Percentiles rank a stretch among this genome's conserved stretches.
Evolutionary conservation across 2,329 filamentous ascomycete species (phyloP).

Genomic region (Calycina herbarum): DNA sequence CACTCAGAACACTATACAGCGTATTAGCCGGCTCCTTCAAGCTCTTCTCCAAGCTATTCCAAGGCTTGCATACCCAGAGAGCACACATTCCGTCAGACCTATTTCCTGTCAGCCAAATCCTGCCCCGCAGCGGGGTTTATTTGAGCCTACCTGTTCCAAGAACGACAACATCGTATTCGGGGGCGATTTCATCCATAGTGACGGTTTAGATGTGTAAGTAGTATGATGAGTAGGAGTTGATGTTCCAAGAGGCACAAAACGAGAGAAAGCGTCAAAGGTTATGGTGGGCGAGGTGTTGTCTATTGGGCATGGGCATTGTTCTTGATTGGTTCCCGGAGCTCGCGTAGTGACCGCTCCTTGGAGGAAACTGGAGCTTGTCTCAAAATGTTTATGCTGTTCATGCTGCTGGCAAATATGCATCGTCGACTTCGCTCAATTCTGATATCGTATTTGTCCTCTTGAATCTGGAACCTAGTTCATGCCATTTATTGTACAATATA

Average conservation of each 20-base stretch:
- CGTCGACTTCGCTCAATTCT: neutral
- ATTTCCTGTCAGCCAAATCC: constrained; percentile 33
- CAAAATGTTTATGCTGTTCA: constrained; percentile 25
- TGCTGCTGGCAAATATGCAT: neutral
- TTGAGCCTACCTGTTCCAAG: constrained; percentile 81
- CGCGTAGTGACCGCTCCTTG: constrained; percentile 31
- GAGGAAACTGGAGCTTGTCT: constrained; percentile 24
- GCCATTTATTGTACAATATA: neutral
- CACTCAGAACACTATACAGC: constrained; percentile 76
- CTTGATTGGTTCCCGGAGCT: constrained; percentile 31
- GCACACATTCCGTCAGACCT: constrained; percentile 98
- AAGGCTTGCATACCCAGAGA: constrained; percentile 73
- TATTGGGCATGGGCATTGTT: constrained; percentile 13
- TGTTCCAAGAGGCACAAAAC: constrained; percentile 14
- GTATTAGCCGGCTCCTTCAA: constrained; percentile 25
- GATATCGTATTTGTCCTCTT: neutral
- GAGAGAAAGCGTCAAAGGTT: constrained; percentile 28
- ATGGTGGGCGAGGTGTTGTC: constrained; percentile 19
- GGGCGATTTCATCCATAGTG: constrained; percentile 95
- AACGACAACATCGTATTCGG: constrained; percentile 98
- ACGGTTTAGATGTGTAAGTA: constrained; percentile 16
- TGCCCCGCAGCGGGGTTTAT: constrained; percentile 42
- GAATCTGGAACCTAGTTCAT: neutral
- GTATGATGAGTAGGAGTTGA: constrained; percentile 1
- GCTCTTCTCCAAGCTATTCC: neutral